Conservation (phyloP, 2,329 filamentous ascomycete species). For the Hymenoscyphus infarciens region DNA sequence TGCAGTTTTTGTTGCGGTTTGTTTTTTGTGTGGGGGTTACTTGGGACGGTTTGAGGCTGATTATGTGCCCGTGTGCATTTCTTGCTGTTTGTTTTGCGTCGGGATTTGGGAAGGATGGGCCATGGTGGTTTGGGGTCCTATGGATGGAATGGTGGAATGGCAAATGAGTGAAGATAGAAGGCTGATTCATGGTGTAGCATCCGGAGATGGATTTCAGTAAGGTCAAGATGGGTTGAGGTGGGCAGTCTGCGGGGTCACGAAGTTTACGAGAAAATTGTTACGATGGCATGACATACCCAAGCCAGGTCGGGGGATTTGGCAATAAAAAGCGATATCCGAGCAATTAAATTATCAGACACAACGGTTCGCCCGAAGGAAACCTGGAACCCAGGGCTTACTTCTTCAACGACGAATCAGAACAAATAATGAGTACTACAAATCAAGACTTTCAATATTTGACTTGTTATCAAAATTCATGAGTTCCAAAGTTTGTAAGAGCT, state of each 20-base stretch:
- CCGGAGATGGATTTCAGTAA: conserved; percentile 71
- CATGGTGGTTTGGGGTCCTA: background rate
- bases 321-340: background rate
- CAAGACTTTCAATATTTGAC: background rate
- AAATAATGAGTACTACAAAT: background rate
- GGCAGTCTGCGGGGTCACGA: background rate
- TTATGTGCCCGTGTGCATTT: too few species aligned
- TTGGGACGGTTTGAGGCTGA: too few species aligned
- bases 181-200: conserved; percentile 38
- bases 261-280: background rate
- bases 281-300: background rate
- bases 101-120: background rate
- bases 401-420: background rate
- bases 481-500: background rate
- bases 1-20: background rate
- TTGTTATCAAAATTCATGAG: background rate
- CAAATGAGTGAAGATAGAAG: conserved; percentile 8
- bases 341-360: background rate
- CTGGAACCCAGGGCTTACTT: background rate
- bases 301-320: background rate
- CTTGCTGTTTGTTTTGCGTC: background rate
- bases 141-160: background rate
- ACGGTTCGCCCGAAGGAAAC: background rate
- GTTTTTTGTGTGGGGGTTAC: too few species aligned
- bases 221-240: conserved; percentile 56